Evolutionary conservation across 345 rosid genomes (phyloP).

Genomic region (Hirschfeldia incana): DNA sequence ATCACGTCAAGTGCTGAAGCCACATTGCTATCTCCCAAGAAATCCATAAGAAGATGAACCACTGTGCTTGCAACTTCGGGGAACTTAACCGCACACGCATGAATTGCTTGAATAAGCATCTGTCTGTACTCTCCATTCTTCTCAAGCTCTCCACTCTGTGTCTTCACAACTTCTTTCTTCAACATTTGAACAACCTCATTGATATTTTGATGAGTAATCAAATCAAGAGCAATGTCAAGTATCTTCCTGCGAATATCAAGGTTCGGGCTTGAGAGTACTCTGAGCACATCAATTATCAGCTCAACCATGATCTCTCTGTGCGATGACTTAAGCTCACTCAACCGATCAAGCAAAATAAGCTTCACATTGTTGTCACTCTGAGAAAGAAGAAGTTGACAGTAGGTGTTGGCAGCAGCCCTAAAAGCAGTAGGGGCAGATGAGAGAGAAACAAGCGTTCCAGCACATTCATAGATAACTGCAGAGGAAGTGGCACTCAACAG

Average conservation of each 20-base stretch:
- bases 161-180: slow-evolving; percentile 92
- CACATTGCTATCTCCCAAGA: slow-evolving; percentile 84
- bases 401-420: slow-evolving; percentile 81
- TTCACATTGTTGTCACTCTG: slow-evolving; percentile 93
- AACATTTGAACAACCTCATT: slow-evolving; percentile 75
- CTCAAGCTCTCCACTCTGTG: slow-evolving; percentile 86
- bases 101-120: slow-evolving; percentile 93
- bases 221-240: slow-evolving; percentile 77
- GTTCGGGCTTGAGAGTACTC: slow-evolving; percentile 91
- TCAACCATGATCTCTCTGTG: slow-evolving; percentile 85
- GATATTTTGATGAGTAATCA: slow-evolving; percentile 75
- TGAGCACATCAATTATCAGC: slow-evolving; percentile 83
- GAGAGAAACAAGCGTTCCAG: slow-evolving; percentile 77
- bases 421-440: slow-evolving; percentile 92
- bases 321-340: slow-evolving; percentile 71
- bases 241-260: slow-evolving; percentile 84
- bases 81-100: slow-evolving; percentile 85
- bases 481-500: slow-evolving; percentile 70
- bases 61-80: slow-evolving; percentile 95
- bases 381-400: slow-evolving; percentile 77
- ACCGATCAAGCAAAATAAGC: slow-evolving; percentile 81
- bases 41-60: slow-evolving; percentile 90
- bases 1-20: slow-evolving; percentile 84
- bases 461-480: slow-evolving; percentile 76
- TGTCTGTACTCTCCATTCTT: slow-evolving; percentile 91